A percentile compares a stretch with the other conserved stretches of the same genome.
Conservation (phyloP, 176 grass and related monocot species). For the Oryza punctata region DNA sequence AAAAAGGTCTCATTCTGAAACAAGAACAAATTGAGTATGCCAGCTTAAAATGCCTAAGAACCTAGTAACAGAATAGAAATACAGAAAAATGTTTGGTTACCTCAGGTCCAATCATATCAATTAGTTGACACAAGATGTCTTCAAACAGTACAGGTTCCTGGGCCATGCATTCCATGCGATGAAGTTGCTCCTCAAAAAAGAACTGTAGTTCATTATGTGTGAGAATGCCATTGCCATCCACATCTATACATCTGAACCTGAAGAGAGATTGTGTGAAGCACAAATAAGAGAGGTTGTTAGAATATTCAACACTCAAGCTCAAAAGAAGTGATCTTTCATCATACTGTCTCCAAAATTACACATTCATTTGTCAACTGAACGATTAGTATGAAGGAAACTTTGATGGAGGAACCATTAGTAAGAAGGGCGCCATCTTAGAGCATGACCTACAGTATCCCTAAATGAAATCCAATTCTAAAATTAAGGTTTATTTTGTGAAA, state of each 20-base stretch:
- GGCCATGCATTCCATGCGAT: conserved; percentile 98
- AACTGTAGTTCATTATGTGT: conserved; percentile 89
- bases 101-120: conserved; percentile 95
- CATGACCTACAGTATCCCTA: no score
- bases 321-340: conserved; percentile 7
- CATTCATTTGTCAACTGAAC: conserved; percentile 14
- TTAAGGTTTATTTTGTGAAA: no score
- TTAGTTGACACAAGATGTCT: conserved; percentile 92
- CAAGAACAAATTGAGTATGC: conserved; percentile 23
- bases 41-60: conserved; percentile 35
- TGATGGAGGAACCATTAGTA: not conserved
- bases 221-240: conserved; percentile 89
- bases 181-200: conserved; percentile 97
- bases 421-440: not conserved
- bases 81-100: conserved; percentile 47
- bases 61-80: conserved; percentile 8
- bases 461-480: no score
- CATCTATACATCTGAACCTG: conserved; percentile 96
- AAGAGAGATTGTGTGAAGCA: conserved; percentile 32
- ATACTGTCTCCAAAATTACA: not conserved
- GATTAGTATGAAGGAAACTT: conserved; percentile 7
- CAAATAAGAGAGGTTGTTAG: conserved; percentile 19
- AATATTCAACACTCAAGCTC: conserved; percentile 1
- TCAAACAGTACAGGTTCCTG: conserved; percentile 94
- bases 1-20: conserved; percentile 74